Conservation (phyloP, 257 asterid genomes). For the Ophiorrhiza pumila region DNA sequence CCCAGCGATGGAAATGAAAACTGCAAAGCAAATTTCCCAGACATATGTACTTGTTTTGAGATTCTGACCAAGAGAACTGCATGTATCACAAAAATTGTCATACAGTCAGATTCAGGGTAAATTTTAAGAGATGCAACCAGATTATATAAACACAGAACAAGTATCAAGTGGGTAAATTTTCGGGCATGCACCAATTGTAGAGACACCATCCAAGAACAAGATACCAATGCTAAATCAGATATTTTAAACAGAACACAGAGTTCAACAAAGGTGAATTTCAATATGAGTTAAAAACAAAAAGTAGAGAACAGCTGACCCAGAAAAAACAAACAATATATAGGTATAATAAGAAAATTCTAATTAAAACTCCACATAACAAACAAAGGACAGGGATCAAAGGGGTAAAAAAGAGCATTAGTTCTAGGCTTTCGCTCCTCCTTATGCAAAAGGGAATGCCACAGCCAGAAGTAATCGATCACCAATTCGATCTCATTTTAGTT, state of each 20-base stretch:
- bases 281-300: neutral
- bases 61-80: conserved; percentile 99
- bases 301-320: neutral
- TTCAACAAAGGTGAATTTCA: neutral
- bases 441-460: neutral
- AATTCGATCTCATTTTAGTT: neutral
- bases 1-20: conserved; percentile 84
- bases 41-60: conserved; percentile 85
- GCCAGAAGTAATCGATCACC: neutral
- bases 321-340: conserved; percentile 16
- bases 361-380: neutral
- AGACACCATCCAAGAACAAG: neutral
- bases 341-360: neutral
- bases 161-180: neutral
- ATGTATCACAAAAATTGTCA: conserved; percentile 1
- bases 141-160: neutral
- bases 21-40: conserved; percentile 97
- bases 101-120: neutral
- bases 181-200: neutral
- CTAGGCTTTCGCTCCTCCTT: neutral
- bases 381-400: too few species aligned
- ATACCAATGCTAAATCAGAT: neutral
- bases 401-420: neutral
- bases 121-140: neutral
- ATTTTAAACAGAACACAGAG: neutral